Percentiles rank a stretch among this genome's conserved stretches.
Conservation (phyloP, 2,329 filamentous ascomycete genomes). For the Thielaviopsis populi region DNA sequence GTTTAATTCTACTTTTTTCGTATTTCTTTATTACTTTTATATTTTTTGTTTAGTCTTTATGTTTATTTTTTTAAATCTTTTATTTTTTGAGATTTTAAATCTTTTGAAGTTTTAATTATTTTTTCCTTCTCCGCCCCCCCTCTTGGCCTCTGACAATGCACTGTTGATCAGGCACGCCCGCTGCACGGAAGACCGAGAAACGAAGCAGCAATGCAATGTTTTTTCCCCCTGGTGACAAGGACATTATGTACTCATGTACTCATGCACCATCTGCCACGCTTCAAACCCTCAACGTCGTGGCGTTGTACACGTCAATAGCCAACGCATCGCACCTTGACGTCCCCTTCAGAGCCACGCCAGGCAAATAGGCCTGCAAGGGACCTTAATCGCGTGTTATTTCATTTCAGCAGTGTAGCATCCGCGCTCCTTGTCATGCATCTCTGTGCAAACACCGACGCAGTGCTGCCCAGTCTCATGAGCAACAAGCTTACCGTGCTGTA, state of each 20-base stretch:
- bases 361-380: neutral
- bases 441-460: neutral
- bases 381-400: neutral
- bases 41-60: too few relatives aligned
- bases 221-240: neutral
- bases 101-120: too few relatives aligned
- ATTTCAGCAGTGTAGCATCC: neutral
- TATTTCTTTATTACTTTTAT: too few relatives aligned
- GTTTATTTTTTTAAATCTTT: too few relatives aligned
- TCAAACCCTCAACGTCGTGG: neutral
- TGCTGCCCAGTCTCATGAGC: neutral
- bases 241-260: neutral
- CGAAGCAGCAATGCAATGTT: too few relatives aligned
- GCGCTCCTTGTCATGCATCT: neutral
- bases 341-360: too few relatives aligned
- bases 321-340: neutral
- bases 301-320: neutral
- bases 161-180: neutral
- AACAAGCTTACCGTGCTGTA: neutral
- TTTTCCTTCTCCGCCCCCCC: neutral
- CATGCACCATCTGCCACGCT: too few relatives aligned
- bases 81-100: too few relatives aligned
- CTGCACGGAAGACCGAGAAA: neutral
- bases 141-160: neutral
- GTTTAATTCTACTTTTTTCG: neutral